phyloP scores from a whole-genome alignment of 768 basidiomycete genomes.

The Amanita pallidorosea region DNA sequence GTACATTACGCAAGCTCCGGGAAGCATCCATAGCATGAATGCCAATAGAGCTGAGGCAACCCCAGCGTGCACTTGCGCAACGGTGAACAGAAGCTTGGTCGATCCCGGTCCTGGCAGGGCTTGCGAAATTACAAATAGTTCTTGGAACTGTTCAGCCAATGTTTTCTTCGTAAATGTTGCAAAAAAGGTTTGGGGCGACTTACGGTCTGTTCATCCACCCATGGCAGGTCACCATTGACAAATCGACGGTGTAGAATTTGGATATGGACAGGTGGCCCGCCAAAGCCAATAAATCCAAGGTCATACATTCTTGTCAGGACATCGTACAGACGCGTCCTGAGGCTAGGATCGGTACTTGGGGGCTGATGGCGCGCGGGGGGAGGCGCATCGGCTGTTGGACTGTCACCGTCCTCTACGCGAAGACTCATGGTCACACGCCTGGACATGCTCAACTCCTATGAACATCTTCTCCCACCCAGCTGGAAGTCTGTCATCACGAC shows the following conservation, averaged over 20 bases:
- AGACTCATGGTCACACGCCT: too few species aligned
- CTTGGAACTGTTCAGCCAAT: slow-evolving; percentile 21
- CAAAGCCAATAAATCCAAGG: slow-evolving; percentile 35
- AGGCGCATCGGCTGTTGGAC: too few species aligned
- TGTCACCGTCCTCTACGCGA: too few species aligned
- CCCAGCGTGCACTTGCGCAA: slow-evolving; percentile 32
- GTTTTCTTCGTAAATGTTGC: background rate
- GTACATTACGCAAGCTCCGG: slow-evolving; percentile 37
- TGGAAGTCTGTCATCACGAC: slow-evolving; percentile 75
- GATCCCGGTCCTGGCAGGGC: slow-evolving; percentile 39
- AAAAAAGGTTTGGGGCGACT: slow-evolving; percentile 2
- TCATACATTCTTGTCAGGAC: slow-evolving; percentile 18
- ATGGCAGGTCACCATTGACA: slow-evolving; percentile 22
- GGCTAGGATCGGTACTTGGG: background rate
- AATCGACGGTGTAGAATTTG: slow-evolving; percentile 32
- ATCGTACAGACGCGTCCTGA: background rate
- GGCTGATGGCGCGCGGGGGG: background rate
- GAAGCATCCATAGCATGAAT: slow-evolving; percentile 35
- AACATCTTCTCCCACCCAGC: slow-evolving; percentile 82
- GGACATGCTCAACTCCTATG: slow-evolving; percentile 25
- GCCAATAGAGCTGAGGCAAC: slow-evolving; percentile 27
- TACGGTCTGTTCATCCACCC: slow-evolving; percentile 32
- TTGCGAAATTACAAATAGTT: slow-evolving; percentile 36
- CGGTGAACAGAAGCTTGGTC: slow-evolving; percentile 37
- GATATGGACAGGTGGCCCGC: slow-evolving; percentile 39